These are phyloP conservation scores for Pyracantha coccinea DNA, from an alignment of 331 rosid species.

Conservation along the genomic window DNA sequence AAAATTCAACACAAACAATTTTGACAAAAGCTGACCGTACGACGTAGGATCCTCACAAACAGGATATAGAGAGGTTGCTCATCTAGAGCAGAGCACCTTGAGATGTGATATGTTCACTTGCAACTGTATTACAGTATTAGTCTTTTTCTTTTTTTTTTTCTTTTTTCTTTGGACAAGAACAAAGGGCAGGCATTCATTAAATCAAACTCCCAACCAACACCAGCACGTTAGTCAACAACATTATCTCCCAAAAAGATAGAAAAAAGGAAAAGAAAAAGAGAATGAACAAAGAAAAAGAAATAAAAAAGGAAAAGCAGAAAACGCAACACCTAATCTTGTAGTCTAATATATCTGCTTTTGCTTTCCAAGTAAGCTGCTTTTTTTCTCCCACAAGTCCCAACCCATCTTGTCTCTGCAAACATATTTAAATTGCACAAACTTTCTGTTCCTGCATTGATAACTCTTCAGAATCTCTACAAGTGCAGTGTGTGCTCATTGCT, in stretches of 20 bases:
- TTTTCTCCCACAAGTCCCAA: background rate
- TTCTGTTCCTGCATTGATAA: slow-evolving; percentile 7
- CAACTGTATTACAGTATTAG: slow-evolving; percentile 2
- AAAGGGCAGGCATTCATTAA: slow-evolving; percentile 31
- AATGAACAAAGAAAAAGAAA: slow-evolving; percentile 22
- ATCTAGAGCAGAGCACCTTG: too few species aligned
- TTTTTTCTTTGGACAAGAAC: slow-evolving; percentile 10
- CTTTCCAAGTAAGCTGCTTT: slow-evolving; percentile 39
- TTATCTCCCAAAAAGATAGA: slow-evolving; percentile 33
- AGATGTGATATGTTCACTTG: background rate
- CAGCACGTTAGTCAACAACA: slow-evolving; percentile 52
- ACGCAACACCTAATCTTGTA: background rate
- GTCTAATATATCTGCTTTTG: slow-evolving; percentile 1
- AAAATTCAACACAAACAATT: too few species aligned
- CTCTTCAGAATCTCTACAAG: slow-evolving; percentile 15
- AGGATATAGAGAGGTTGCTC: too few species aligned
- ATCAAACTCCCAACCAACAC: slow-evolving; percentile 52
- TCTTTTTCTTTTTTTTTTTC: too few species aligned
- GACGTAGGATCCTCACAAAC: too few species aligned
- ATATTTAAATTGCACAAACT: slow-evolving; percentile 12
- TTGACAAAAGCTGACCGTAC: too few species aligned
- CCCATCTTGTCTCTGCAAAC: slow-evolving; percentile 22
- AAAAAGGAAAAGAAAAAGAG: slow-evolving; percentile 28
- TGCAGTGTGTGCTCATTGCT: background rate
- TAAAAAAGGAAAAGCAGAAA: slow-evolving; percentile 5